These are phyloP conservation scores for Moniliella sp. DNA, from an alignment of 1,284 basidiomycete species.

Conservation along the genomic window DNA sequence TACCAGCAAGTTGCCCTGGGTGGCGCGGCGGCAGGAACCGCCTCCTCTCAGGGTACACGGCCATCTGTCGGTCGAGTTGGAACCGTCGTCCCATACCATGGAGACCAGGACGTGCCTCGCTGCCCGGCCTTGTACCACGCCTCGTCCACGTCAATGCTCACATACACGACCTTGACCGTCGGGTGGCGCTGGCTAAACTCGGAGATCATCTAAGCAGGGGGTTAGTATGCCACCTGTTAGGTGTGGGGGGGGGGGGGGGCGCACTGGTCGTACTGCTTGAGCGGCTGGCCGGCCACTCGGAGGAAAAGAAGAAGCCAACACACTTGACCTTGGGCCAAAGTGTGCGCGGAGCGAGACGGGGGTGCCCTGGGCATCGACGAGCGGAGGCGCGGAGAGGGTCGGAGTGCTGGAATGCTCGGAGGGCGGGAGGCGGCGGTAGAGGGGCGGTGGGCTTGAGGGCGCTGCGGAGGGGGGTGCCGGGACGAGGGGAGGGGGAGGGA, in stretches of 20 bases:
- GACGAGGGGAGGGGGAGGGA: no score
- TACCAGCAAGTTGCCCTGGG: no score
- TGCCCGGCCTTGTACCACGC: slow-evolving; percentile 27
- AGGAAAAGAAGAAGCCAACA: slow-evolving; percentile 34
- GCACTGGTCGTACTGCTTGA: slow-evolving; percentile 18
- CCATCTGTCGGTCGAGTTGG: slow-evolving; percentile 7
- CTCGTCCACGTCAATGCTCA: slow-evolving; percentile 32
- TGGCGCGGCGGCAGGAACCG: no score
- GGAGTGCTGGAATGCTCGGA: no score
- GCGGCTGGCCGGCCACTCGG: slow-evolving; percentile 18
- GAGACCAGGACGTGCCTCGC: slow-evolving; percentile 27
- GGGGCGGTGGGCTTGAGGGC: no score
- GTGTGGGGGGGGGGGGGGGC: no score
- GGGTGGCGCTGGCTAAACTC: slow-evolving; percentile 21
- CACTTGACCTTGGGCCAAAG: slow-evolving; percentile 27
- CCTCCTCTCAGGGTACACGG: no score
- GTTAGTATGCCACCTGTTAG: no score
- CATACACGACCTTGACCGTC: slow-evolving; percentile 33
- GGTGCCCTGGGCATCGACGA: slow-evolving; percentile 24
- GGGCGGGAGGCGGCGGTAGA: no score
- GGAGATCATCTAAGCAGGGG: no score
- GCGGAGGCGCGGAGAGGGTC: slow-evolving; percentile 33
- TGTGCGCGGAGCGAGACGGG: slow-evolving; percentile 18
- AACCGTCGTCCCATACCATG: slow-evolving; percentile 35
- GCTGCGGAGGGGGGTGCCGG: no score